Evolutionary conservation across 495 filamentous ascomycete species (phyloP).

Genomic region (Annulohypoxylon maeteangense): DNA sequence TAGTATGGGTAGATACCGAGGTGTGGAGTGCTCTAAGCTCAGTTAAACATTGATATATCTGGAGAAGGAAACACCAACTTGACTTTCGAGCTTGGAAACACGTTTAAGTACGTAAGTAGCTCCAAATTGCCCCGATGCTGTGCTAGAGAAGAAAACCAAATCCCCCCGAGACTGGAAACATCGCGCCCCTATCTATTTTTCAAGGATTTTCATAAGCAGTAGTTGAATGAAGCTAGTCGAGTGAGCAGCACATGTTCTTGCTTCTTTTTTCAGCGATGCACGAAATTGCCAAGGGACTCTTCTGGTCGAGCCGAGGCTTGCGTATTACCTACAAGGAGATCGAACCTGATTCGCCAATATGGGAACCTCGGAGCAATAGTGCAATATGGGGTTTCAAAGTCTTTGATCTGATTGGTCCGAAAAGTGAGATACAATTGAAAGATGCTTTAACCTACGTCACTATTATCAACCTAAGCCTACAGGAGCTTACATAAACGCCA

Average conservation of each 20-base stretch:
- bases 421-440: not conserved
- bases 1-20: constrained; percentile 24
- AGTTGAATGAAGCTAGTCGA: not conserved
- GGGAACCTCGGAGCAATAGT: constrained; percentile 20
- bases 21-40: constrained; percentile 12
- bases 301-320: constrained; percentile 27
- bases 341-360: constrained; percentile 12
- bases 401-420: not conserved
- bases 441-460: not conserved
- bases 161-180: not conserved
- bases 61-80: not conserved
- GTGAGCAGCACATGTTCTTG: constrained; percentile 22
- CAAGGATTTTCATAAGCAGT: constrained; percentile 7
- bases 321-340: not conserved
- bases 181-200: not conserved
- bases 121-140: not conserved
- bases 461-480: not conserved
- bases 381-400: constrained; percentile 3
- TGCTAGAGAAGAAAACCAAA: not conserved
- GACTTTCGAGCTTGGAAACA: not conserved
- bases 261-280: constrained; percentile 7
- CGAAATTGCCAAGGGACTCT: constrained; percentile 12
- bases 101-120: not conserved
- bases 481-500: not conserved
- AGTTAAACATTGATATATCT: not conserved